Conservation (phyloP, 2,329 filamentous ascomycete genomes). For the Leptosphaerulina australis region DNA sequence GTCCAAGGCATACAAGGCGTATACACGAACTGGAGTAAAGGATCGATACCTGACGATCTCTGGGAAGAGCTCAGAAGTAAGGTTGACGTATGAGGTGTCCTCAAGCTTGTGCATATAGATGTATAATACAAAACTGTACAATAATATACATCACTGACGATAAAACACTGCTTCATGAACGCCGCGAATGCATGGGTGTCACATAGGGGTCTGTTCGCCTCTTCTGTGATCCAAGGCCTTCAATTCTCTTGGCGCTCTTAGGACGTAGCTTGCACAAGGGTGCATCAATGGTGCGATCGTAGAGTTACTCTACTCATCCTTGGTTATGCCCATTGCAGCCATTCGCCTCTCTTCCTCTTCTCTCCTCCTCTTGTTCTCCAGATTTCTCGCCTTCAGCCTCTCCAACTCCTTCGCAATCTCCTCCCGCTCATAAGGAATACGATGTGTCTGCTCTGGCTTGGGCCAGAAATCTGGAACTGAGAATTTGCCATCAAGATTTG, state of each 20-base stretch:
- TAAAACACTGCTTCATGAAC: constrained; percentile 19
- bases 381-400: constrained; percentile 63
- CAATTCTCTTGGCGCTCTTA: not conserved
- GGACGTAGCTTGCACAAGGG: not conserved
- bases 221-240: not conserved
- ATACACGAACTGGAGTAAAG: constrained; percentile 69
- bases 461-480: constrained; percentile 93
- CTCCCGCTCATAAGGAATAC: constrained; percentile 75
- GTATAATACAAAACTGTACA: constrained; percentile 39
- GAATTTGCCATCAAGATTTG: constrained; percentile 89
- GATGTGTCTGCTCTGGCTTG: constrained; percentile 75
- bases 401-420: constrained; percentile 84
- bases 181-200: constrained; percentile 25
- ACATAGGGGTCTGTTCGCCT: not conserved
- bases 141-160: constrained; percentile 23
- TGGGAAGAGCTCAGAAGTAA: constrained; percentile 50
- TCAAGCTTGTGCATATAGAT: constrained; percentile 24
- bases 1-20: constrained; percentile 79
- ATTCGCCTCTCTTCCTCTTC: constrained; percentile 45
- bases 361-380: constrained; percentile 56
- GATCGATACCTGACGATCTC: constrained; percentile 45
- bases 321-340: constrained; percentile 25
- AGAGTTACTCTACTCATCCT: constrained; percentile 18
- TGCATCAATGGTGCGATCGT: not conserved
- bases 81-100: constrained; percentile 38